Evolutionary conservation across 2,329 filamentous ascomycete species (phyloP).

Genomic region (Ceratocystis variospora): DNA sequence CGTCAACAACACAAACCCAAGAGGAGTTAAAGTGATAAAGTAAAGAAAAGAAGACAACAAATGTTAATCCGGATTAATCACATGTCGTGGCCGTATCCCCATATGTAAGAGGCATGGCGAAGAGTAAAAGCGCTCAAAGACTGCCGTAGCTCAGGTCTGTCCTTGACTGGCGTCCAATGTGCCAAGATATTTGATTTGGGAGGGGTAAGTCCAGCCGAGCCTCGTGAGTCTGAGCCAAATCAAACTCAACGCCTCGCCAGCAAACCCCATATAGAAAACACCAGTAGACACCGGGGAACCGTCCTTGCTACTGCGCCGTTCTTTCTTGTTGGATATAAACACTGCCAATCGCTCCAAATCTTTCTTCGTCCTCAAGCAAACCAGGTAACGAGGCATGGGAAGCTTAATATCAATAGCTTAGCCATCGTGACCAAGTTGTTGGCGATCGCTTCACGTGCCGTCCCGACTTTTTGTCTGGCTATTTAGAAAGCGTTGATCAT

Average conservation of each 20-base stretch:
- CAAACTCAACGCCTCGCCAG: no score
- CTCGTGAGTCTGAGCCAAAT: no score
- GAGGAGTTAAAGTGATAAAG: no score
- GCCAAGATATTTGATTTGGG: background rate
- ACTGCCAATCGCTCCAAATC: background rate
- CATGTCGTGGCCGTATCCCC: background rate
- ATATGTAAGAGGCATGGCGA: background rate
- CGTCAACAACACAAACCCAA: no score
- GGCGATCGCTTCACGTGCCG: background rate
- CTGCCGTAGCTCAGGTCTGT: constrained; percentile 12
- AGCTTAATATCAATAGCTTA: no score
- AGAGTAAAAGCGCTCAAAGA: background rate
- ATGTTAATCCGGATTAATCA: background rate
- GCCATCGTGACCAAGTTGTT: background rate
- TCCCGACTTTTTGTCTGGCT: background rate
- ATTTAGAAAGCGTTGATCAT: background rate
- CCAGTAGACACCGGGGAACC: constrained; percentile 1
- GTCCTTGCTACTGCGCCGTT: constrained; percentile 9
- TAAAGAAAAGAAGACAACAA: background rate
- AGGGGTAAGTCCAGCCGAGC: no score
- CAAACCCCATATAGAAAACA: background rate
- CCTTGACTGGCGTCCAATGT: background rate
- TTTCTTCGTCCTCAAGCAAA: background rate
- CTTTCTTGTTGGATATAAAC: background rate
- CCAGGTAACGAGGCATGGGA: background rate